phyloP scores from a whole-genome alignment of 2,329 filamentous ascomycete species.

The Aspergillus costaricaensis region DNA sequence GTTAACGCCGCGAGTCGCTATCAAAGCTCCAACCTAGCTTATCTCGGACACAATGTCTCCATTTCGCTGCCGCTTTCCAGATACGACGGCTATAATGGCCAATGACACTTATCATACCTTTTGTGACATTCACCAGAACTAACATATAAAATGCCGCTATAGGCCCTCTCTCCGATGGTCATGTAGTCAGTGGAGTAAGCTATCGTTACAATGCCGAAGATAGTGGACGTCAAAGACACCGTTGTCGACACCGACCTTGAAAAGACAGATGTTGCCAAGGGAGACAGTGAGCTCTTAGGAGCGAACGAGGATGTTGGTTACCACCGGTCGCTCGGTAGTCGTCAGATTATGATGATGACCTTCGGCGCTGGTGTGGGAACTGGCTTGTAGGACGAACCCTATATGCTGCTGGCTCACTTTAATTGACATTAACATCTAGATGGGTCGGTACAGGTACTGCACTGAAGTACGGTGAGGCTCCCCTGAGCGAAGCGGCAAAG shows the following conservation, averaged over 20 bases:
- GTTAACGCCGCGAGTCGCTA: neutral
- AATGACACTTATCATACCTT: neutral
- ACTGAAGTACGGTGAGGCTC: constrained; percentile 30
- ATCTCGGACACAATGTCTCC: neutral
- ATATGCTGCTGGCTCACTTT: neutral
- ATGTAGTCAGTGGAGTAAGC: neutral
- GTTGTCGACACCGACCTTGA: neutral
- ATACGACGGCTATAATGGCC: neutral
- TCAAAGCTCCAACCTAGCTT: neutral
- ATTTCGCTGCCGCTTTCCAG: neutral
- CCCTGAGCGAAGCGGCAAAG: neutral
- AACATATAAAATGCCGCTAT: neutral
- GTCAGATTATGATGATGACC: constrained; percentile 44
- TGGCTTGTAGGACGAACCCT: constrained; percentile 21
- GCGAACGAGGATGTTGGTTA: constrained; percentile 27
- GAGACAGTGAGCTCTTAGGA: constrained; percentile 8
- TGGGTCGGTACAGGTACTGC: constrained; percentile 42
- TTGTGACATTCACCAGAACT: neutral
- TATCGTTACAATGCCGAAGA: neutral
- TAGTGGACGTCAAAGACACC: neutral
- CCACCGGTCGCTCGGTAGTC: constrained; percentile 32
- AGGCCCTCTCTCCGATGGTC: neutral
- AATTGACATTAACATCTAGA: neutral
- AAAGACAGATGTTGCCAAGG: constrained; percentile 1
- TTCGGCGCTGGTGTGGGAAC: constrained; percentile 41